Evolutionary conservation across 768 basidiomycete species (phyloP).

Genomic region (Tephrocybe sp.): DNA sequence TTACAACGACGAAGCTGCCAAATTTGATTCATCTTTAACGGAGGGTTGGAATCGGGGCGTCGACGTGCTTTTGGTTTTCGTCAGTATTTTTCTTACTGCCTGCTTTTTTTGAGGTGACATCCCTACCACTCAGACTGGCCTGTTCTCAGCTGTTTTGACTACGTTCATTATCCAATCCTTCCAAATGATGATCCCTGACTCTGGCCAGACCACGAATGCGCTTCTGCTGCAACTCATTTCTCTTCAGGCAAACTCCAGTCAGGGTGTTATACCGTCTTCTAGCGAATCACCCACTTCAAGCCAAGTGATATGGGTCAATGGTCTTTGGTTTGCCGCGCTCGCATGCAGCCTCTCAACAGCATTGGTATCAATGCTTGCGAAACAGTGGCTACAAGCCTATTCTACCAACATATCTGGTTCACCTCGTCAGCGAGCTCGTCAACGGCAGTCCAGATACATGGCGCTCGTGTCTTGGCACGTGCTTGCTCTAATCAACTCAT

Average conservation of each 20-base stretch:
- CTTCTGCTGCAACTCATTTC: conserved; percentile 29
- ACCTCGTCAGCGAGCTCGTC: conserved; percentile 32
- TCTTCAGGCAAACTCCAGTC: conserved; percentile 20
- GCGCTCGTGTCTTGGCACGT: conserved; percentile 37
- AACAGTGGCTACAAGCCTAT: conserved; percentile 42
- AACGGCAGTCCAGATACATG: conserved; percentile 34
- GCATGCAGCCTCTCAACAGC: conserved; percentile 40
- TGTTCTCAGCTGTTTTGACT: conserved; percentile 42
- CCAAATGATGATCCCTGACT: conserved; percentile 31
- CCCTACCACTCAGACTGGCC: conserved; percentile 28
- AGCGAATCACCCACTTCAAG: conserved; percentile 10
- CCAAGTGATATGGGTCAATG: conserved; percentile 39
- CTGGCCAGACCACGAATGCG: conserved; percentile 31
- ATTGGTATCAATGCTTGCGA: conserved; percentile 42
- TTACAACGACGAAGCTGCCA: conserved; percentile 38
- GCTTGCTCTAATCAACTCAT: conserved; percentile 33
- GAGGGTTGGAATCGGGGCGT: conserved; percentile 41
- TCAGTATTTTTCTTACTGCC: conserved; percentile 20
- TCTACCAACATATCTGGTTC: conserved; percentile 32
- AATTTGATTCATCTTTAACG: conserved; percentile 29
- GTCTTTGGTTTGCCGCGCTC: conserved; percentile 43
- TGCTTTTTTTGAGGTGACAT: not conserved
- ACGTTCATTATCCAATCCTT: conserved; percentile 43
- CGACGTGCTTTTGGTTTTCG: conserved; percentile 44
- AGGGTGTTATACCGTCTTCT: conserved; percentile 3